phyloP scores from a whole-genome alignment of 2,329 filamentous ascomycete genomes.

The Zasmidium citrigriseum region DNA sequence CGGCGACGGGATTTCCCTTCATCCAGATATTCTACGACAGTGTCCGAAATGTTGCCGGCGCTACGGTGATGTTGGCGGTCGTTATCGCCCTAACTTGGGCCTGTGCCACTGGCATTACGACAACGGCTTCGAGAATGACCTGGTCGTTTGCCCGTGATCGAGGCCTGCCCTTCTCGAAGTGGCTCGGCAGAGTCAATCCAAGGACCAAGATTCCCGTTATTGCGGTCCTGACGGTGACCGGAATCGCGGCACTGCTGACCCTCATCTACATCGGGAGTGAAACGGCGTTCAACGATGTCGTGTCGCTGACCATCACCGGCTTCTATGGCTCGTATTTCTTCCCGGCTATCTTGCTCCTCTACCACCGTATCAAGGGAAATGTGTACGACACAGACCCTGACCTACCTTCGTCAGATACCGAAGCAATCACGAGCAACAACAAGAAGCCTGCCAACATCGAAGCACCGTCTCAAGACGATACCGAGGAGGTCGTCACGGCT shows the following conservation, averaged over 20 bases:
- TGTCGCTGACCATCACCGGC: slow-evolving; percentile 46
- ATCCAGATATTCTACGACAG: slow-evolving; percentile 53
- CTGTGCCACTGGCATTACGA: slow-evolving; percentile 39
- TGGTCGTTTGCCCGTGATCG: slow-evolving; percentile 46
- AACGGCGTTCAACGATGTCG: slow-evolving; percentile 48
- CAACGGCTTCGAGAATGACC: slow-evolving; percentile 43
- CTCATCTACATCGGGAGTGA: slow-evolving; percentile 46
- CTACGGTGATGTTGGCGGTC: slow-evolving; percentile 50
- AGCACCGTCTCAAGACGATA: slow-evolving; percentile 3
- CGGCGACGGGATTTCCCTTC: slow-evolving; percentile 51
- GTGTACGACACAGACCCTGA: slow-evolving; percentile 39
- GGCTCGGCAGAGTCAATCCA: slow-evolving; percentile 36
- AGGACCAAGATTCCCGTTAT: slow-evolving; percentile 32
- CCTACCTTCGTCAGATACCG: background rate
- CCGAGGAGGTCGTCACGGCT: slow-evolving; percentile 23
- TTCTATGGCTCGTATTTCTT: slow-evolving; percentile 50
- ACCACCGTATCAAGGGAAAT: slow-evolving; percentile 42
- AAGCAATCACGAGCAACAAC: background rate
- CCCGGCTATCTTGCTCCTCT: slow-evolving; percentile 42
- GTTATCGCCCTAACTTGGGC: slow-evolving; percentile 39
- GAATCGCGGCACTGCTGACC: slow-evolving; percentile 50
- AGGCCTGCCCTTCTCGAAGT: slow-evolving; percentile 41
- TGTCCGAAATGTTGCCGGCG: slow-evolving; percentile 44
- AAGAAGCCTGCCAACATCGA: background rate
- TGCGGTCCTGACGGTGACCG: slow-evolving; percentile 50